Evolutionary conservation across 2,329 filamentous ascomycete genomes (phyloP).

Genomic region (Alternaria angustiovoidea): DNA sequence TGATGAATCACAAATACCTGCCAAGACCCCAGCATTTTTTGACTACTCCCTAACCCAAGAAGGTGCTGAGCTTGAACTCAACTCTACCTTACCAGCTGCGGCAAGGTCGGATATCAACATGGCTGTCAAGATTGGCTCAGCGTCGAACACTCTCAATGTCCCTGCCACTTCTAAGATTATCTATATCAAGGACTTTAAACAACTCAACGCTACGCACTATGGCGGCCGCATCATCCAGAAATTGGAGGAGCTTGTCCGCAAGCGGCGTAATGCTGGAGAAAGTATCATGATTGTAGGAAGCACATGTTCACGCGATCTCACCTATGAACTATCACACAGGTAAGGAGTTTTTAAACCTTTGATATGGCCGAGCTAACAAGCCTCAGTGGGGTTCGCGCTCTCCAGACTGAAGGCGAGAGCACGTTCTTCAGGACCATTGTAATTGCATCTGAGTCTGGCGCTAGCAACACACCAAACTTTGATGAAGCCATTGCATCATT

Average conservation of each 20-base stretch:
- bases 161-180: slow-evolving; percentile 68
- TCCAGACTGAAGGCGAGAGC: slow-evolving; percentile 54
- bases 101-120: slow-evolving; percentile 26
- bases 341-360: neutral
- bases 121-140: slow-evolving; percentile 30
- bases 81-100: slow-evolving; percentile 29
- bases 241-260: slow-evolving; percentile 75
- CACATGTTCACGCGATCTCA: slow-evolving; percentile 64
- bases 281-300: slow-evolving; percentile 83
- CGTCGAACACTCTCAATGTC: slow-evolving; percentile 23
- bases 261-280: slow-evolving; percentile 73
- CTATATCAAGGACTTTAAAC: slow-evolving; percentile 81
- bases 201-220: slow-evolving; percentile 73
- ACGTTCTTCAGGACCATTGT: slow-evolving; percentile 48
- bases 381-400: slow-evolving; percentile 51
- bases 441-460: slow-evolving; percentile 31
- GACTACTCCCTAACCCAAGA: slow-evolving; percentile 37
- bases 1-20: slow-evolving; percentile 4
- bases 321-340: slow-evolving; percentile 52
- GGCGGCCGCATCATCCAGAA: slow-evolving; percentile 74
- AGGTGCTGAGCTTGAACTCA: slow-evolving; percentile 34
- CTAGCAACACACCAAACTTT: slow-evolving; percentile 15
- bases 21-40: slow-evolving; percentile 38
- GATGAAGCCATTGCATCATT: slow-evolving; percentile 22
- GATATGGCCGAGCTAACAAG: slow-evolving; percentile 10